Evolutionary conservation across 2,329 filamentous ascomycete genomes (phyloP), one percentile per base, ranked within the genome.

Genomic region (Colletotrichum nymphaeae): DNA sequence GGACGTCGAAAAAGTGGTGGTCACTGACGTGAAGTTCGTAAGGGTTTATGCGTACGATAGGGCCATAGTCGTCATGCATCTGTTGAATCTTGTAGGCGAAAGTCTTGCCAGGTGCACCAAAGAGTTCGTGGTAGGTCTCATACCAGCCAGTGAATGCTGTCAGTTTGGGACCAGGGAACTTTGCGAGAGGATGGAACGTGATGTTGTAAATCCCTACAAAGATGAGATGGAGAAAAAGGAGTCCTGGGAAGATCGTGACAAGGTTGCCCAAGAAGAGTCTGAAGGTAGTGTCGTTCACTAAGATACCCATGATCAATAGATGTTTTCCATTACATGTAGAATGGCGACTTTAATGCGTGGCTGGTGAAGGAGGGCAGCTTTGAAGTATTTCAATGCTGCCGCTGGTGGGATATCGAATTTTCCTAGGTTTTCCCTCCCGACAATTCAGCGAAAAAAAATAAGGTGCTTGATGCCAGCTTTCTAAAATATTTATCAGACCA

Each of bases 111-210:
- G 28, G 49, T 14, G 26, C 5, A 60, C 30, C 57, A 70, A 19
- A 24, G n/a, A 81, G 73, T 72, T 82, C 79, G 66, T 78, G 80
- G 74, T 79, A 84, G 22, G 77, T 79, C 67, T 84, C 81, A 55
- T 81, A 80, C 70, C 76, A 78, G 32, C 76, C 73, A 0, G 79
- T 81, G 9, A 78, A 57, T 0, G 81, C 81, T 0, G 80, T 78
- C 9, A 82, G 70, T 58, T 77, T 80, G 2, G 81, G 80, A 5
- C 82, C 81, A 0, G 82, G 81, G 30, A 84, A 77, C 14, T 52
- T 55, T 11, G 78, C 70, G 4, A 81, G 65, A 3, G 80, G 80
- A 49, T 64, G 62, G 2, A 73, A 28, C 8, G 22, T 46, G 6
- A 73, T 55, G 22, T 60, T 58, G 42, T 73, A 69, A 1, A 66